A percentile compares a stretch with the other conserved stretches of the same genome.
phyloP scores from a whole-genome alignment of 176 grass and related monocot species.

The Cenchrus purpureus region DNA sequence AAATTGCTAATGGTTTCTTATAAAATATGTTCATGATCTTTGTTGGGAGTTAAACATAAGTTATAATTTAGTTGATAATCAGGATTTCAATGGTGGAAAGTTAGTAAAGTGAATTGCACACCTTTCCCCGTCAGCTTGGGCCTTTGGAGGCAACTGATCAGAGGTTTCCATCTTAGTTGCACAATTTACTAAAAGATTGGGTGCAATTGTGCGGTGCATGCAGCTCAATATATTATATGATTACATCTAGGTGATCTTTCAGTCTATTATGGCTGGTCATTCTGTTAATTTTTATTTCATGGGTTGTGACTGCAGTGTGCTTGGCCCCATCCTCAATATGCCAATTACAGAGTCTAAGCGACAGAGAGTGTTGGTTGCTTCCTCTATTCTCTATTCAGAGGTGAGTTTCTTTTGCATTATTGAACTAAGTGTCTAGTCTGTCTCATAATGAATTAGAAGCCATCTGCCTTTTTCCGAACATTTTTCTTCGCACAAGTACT shows the following conservation, averaged over 20 bases:
- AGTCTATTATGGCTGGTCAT: conserved; percentile 4
- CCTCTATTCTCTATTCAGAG: conserved; percentile 94
- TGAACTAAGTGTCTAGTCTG: conserved; percentile 19
- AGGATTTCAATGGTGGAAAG: conserved; percentile 28
- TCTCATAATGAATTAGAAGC: conserved; percentile 27
- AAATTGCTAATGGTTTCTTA: neutral
- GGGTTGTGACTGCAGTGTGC: conserved; percentile 80
- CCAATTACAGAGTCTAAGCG: conserved; percentile 92
- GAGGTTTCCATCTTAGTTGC: neutral
- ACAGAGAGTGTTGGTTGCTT: conserved; percentile 96
- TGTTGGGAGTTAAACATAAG: conserved; percentile 35
- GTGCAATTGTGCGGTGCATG: neutral
- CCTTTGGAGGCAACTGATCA: neutral
- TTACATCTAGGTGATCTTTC: conserved; percentile 25
- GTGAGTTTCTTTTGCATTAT: conserved; percentile 55
- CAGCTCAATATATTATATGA: conserved; percentile 1
- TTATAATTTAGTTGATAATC: conserved; percentile 28
- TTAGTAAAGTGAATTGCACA: neutral
- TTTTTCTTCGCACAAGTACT: neutral
- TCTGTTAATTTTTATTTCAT: conserved; percentile 46
- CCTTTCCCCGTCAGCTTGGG: neutral
- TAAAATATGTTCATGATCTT: conserved; percentile 19
- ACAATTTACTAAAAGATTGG: neutral
- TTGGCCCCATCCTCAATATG: conserved; percentile 97
- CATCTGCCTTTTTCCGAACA: neutral